Evolutionary conservation across 2,329 filamentous ascomycete genomes (phyloP).

Genomic region (Curvularia sp.): DNA sequence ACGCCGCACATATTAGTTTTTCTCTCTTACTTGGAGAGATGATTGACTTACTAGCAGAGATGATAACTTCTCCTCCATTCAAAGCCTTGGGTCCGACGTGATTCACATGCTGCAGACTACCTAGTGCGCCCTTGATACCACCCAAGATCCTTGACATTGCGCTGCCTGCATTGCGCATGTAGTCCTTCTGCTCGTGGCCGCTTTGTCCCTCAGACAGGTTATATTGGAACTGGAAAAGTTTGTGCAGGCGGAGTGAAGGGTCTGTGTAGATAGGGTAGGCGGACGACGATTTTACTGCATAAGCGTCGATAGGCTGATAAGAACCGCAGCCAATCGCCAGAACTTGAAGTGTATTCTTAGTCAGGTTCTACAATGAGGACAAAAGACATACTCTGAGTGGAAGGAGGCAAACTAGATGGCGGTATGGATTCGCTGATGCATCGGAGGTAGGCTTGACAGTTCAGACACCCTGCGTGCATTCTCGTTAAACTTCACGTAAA

Average conservation of each 20-base stretch:
- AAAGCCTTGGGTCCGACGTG: conserved; percentile 33
- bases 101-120: conserved; percentile 24
- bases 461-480: conserved; percentile 30
- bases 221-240: conserved; percentile 33
- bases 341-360: conserved; percentile 15
- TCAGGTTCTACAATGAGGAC: neutral
- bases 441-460: conserved; percentile 35
- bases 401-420: conserved; percentile 24
- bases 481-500: neutral
- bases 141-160: conserved; percentile 20
- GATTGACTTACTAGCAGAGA: conserved; percentile 24
- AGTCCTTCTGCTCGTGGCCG: conserved; percentile 28
- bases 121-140: conserved; percentile 30
- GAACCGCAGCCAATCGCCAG: conserved; percentile 32
- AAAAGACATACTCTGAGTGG: conserved; percentile 28
- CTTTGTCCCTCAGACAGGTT: conserved; percentile 20
- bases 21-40: neutral
- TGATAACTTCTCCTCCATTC: conserved; percentile 34
- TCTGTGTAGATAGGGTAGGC: conserved; percentile 36
- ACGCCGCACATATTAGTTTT: neutral
- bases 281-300: conserved; percentile 23
- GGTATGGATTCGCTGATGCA: conserved; percentile 29
- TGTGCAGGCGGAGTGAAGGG: conserved; percentile 28
- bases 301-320: conserved; percentile 35
- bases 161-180: conserved; percentile 32